Conservation (phyloP, 2,329 filamentous ascomycete genomes). For the Nemania serpens region DNA sequence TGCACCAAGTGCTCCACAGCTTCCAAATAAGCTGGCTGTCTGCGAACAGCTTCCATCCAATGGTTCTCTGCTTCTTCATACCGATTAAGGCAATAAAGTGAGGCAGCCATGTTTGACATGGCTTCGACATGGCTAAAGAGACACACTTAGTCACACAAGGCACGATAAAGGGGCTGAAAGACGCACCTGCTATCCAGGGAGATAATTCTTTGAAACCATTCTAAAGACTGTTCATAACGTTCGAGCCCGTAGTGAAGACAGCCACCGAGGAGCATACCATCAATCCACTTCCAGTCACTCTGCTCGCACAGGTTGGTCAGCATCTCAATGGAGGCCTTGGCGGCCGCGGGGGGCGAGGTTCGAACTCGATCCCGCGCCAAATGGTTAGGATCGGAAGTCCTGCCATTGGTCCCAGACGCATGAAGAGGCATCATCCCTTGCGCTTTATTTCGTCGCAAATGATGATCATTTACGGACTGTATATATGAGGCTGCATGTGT, state of each 20-base stretch:
- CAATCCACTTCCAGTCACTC: constrained; percentile 85
- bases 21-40: constrained; percentile 88
- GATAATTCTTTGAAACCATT: constrained; percentile 72
- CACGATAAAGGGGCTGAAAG: neutral
- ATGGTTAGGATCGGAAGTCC: constrained; percentile 22
- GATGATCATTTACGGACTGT: constrained; percentile 27
- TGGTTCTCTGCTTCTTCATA: constrained; percentile 82
- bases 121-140: constrained; percentile 79
- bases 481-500: constrained; percentile 18
- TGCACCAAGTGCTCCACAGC: constrained; percentile 94
- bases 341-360: constrained; percentile 57
- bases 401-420: constrained; percentile 31
- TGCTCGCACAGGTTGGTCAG: constrained; percentile 77
- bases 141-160: constrained; percentile 9
- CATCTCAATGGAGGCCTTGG: constrained; percentile 70
- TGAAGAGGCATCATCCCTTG: constrained; percentile 34
- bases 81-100: constrained; percentile 80
- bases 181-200: constrained; percentile 60
- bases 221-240: constrained; percentile 75
- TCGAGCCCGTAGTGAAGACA: constrained; percentile 91
- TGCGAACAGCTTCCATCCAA: constrained; percentile 83
- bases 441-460: constrained; percentile 26
- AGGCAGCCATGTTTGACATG: constrained; percentile 89
- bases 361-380: constrained; percentile 32
- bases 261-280: constrained; percentile 88